A percentile compares a stretch with the other conserved stretches of the same genome.
phyloP scores from a whole-genome alignment of 1,284 basidiomycete species.

The Ustilago sp. region DNA sequence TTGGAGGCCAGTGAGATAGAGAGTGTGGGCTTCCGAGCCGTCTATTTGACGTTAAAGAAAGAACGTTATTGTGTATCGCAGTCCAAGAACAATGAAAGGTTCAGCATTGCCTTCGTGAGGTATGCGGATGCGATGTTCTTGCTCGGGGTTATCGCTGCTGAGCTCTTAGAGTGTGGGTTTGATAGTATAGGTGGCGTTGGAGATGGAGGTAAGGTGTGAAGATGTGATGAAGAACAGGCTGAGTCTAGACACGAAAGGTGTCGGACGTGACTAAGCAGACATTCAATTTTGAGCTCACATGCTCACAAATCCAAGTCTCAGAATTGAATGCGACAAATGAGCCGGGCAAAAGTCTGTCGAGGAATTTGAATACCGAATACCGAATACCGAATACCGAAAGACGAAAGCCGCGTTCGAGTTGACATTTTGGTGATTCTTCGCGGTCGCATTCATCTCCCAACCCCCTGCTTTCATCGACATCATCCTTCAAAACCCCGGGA shows the following conservation, averaged over 20 bases:
- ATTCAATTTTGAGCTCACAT: constrained; percentile 13
- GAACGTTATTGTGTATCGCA: background rate
- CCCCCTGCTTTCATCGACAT: background rate
- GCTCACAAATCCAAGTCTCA: background rate
- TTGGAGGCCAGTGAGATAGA: background rate
- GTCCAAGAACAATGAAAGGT: background rate
- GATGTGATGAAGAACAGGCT: background rate
- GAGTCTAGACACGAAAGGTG: constrained; percentile 4
- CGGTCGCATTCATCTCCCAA: background rate
- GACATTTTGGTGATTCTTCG: constrained; percentile 20
- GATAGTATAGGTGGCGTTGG: constrained; percentile 9
- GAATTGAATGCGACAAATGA: constrained; percentile 38
- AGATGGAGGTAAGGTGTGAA: constrained; percentile 2
- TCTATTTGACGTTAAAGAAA: background rate
- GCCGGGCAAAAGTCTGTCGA: constrained; percentile 6
- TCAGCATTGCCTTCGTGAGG: background rate
- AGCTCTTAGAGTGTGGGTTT: background rate
- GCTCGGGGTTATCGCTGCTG: background rate
- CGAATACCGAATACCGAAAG: constrained; percentile 38
- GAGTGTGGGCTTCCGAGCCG: background rate
- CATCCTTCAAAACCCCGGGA: background rate
- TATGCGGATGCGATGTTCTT: background rate
- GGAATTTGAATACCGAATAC: constrained; percentile 19
- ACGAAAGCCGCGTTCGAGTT: constrained; percentile 27
- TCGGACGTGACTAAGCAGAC: constrained; percentile 9